Percentiles rank a stretch among this genome's conserved stretches.
Evolutionary conservation across 108 stramenopile species (phyloP).

Genomic region (Skeletonema menzelii): DNA sequence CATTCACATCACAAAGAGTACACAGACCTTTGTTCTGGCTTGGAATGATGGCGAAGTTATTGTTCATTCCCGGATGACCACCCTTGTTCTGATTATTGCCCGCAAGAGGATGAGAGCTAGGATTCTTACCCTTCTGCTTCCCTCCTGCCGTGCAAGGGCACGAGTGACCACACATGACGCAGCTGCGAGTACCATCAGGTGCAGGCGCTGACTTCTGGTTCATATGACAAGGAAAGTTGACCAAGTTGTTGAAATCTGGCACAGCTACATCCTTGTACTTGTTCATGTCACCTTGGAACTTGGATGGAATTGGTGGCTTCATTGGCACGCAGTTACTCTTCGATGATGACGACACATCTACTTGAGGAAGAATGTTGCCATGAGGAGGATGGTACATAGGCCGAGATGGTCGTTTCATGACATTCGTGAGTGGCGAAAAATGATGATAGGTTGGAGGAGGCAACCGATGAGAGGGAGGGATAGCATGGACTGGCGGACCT

Average conservation of each 20-base stretch:
- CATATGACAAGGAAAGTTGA: constrained; percentile 90
- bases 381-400: constrained; percentile 23
- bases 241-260: constrained; percentile 85
- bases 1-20: constrained; percentile 86
- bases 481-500: constrained; percentile 54
- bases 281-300: constrained; percentile 88
- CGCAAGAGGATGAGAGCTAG: not conserved
- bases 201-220: constrained; percentile 78
- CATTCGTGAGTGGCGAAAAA: constrained; percentile 75
- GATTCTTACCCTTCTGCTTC: constrained; percentile 56
- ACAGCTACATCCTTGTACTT: constrained; percentile 70
- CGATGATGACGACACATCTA: constrained; percentile 61
- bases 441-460: constrained; percentile 74
- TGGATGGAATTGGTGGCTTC: constrained; percentile 83
- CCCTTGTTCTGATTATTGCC: constrained; percentile 14
- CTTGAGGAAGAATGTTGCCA: constrained; percentile 49
- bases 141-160: constrained; percentile 66
- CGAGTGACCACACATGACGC: constrained; percentile 90
- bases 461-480: constrained; percentile 72
- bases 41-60: constrained; percentile 68
- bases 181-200: constrained; percentile 86
- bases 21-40: constrained; percentile 92
- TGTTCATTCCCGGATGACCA: constrained; percentile 20
- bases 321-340: constrained; percentile 81
- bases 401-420: constrained; percentile 10